A percentile compares a stretch with the other conserved stretches of the same genome.
Conservation (phyloP, 345 rosid species). For the Dimocarpus longan region DNA sequence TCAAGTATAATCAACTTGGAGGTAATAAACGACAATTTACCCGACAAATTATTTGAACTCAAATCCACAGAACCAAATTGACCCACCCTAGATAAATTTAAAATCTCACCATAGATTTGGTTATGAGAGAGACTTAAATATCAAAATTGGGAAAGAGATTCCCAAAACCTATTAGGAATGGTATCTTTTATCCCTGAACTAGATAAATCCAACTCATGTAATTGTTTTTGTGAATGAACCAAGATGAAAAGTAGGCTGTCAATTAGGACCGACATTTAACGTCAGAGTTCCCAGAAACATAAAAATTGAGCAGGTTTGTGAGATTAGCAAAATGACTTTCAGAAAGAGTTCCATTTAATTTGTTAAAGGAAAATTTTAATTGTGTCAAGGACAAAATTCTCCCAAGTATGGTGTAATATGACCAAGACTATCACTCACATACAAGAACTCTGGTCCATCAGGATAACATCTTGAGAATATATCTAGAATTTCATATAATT, state of each 20-base stretch:
- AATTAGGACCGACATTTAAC: conserved; percentile 22
- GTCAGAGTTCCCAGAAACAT: conserved; percentile 24
- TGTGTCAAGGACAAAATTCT: background rate
- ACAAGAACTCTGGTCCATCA: background rate
- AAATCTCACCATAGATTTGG: conserved; percentile 25
- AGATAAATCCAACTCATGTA: conserved; percentile 26
- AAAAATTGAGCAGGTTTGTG: conserved; percentile 16
- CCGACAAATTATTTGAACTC: conserved; percentile 21
- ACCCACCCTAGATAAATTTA: conserved; percentile 4
- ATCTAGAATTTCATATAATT: background rate
- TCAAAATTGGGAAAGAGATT: background rate
- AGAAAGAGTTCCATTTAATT: background rate
- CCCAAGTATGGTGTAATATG: background rate
- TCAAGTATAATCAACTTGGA: background rate
- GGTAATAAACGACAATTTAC: conserved; percentile 19
- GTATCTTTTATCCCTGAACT: conserved; percentile 27
- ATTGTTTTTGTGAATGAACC: conserved; percentile 23
- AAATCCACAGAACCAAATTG: conserved; percentile 17
- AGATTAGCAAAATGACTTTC: conserved; percentile 34
- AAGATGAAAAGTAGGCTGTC: conserved; percentile 37
- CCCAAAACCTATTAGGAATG: conserved; percentile 34
- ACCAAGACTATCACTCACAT: background rate
- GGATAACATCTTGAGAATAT: background rate
- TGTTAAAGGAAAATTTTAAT: background rate
- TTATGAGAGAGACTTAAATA: conserved; percentile 36